phyloP scores from a whole-genome alignment of 2,329 filamentous ascomycete genomes.

The Fusarium fracticaudum region DNA sequence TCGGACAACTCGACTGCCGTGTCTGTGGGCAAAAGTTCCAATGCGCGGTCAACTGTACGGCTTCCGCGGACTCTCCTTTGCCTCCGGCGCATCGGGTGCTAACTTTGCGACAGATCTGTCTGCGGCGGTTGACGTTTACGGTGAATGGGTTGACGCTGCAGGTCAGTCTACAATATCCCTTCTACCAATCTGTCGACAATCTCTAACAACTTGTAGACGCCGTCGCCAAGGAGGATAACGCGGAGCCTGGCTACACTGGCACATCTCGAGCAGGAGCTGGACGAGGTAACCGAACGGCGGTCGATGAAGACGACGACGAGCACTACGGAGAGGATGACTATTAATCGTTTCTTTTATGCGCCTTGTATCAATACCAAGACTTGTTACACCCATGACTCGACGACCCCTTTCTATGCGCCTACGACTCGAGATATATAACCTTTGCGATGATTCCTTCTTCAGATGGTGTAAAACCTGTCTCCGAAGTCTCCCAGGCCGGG shows the following conservation, averaged over 20 bases:
- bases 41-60: slow-evolving; percentile 88
- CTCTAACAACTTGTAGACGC: slow-evolving; percentile 52
- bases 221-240: slow-evolving; percentile 59
- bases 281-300: slow-evolving; percentile 40
- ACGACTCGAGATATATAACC: slow-evolving; percentile 22
- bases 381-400: slow-evolving; percentile 24
- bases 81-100: slow-evolving; percentile 22
- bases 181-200: neutral
- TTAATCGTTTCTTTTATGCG: slow-evolving; percentile 48
- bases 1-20: slow-evolving; percentile 88
- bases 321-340: slow-evolving; percentile 65
- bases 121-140: slow-evolving; percentile 92
- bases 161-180: slow-evolving; percentile 51
- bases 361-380: slow-evolving; percentile 33
- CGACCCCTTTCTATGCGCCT: slow-evolving; percentile 14
- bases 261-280: slow-evolving; percentile 40
- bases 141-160: slow-evolving; percentile 94
- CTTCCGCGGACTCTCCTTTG: neutral
- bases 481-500: slow-evolving; percentile 95
- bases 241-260: slow-evolving; percentile 43
- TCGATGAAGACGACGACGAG: slow-evolving; percentile 61
- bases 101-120: slow-evolving; percentile 73
- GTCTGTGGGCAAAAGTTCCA: slow-evolving; percentile 95
- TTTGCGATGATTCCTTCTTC: slow-evolving; percentile 34
- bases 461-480: slow-evolving; percentile 94